Conservation (phyloP, 441 rosid species). For the Gossypium gossypioides region DNA sequence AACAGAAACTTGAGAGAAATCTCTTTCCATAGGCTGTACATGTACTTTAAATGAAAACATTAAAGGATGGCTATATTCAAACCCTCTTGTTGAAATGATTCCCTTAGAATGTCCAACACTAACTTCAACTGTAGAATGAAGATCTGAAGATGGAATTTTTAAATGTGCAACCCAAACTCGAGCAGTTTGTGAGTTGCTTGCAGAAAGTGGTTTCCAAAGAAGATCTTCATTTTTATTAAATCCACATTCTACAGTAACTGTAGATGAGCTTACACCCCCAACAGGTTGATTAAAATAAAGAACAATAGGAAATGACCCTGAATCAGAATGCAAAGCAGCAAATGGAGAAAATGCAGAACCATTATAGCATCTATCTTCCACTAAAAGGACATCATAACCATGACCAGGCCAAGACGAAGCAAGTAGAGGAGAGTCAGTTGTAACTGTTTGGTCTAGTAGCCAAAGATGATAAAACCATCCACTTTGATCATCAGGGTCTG, state of each 20-base stretch:
- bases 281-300: slow-evolving; percentile 71
- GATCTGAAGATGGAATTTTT: slow-evolving; percentile 26
- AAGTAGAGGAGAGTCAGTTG: slow-evolving; percentile 50
- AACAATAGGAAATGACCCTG: slow-evolving; percentile 53
- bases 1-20: slow-evolving; percentile 22
- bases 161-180: slow-evolving; percentile 60
- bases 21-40: slow-evolving; percentile 22
- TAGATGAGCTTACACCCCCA: slow-evolving; percentile 59
- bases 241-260: slow-evolving; percentile 35
- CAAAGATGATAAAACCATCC: slow-evolving; percentile 98
- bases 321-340: slow-evolving; percentile 27
- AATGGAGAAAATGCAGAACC: slow-evolving; percentile 24
- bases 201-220: slow-evolving; percentile 55
- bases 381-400: slow-evolving; percentile 43
- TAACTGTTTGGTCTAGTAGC: slow-evolving; percentile 82
- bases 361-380: slow-evolving; percentile 26
- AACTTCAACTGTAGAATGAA: slow-evolving; percentile 33
- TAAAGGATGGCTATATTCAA: slow-evolving; percentile 29
- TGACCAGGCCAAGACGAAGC: slow-evolving; percentile 78
- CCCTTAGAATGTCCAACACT: slow-evolving; percentile 57
- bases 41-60: slow-evolving; percentile 38
- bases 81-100: slow-evolving; percentile 52
- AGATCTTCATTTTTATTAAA: slow-evolving; percentile 32
- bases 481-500: slow-evolving; percentile 86
- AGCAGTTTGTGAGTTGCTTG: slow-evolving; percentile 27